phyloP scores from a whole-genome alignment of 1,284 basidiomycete genomes.

The Inonotus hispidus region DNA sequence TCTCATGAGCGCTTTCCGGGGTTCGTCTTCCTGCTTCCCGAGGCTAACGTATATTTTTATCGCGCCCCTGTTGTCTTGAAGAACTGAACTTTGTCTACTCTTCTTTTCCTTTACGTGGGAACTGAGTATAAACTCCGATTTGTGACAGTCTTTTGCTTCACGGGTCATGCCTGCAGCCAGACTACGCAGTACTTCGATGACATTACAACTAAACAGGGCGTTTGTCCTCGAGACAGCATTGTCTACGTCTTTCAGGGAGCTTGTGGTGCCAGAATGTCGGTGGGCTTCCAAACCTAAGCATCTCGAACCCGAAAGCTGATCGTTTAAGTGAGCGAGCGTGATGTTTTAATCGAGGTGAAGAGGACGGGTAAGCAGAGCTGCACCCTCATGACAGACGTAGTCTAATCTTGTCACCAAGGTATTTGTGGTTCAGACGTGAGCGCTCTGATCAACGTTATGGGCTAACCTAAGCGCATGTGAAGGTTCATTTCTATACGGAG shows the following conservation, averaged over 20 bases:
- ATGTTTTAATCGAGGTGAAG: constrained; percentile 88
- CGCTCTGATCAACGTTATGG: constrained; percentile 14
- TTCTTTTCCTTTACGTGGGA: neutral
- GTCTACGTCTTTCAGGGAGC: constrained; percentile 67
- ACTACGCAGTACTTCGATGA: constrained; percentile 25
- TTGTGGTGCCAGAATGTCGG: constrained; percentile 72
- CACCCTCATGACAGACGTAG: neutral
- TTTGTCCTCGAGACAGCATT: constrained; percentile 74
- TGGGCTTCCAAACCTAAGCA: neutral
- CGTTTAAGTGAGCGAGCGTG: constrained; percentile 55
- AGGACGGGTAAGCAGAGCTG: constrained; percentile 64
- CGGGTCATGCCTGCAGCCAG: neutral
- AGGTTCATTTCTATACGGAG: constrained; percentile 74
- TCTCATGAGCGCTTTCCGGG: too few relatives aligned
- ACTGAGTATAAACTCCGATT: neutral
- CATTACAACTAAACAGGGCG: constrained; percentile 73
- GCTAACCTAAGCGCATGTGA: constrained; percentile 15
- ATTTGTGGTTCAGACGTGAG: constrained; percentile 86
- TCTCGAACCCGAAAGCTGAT: neutral
- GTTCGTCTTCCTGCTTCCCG: too few relatives aligned
- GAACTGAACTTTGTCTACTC: too few relatives aligned
- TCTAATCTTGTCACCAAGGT: constrained; percentile 38
- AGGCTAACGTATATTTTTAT: too few relatives aligned
- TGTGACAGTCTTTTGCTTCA: neutral
- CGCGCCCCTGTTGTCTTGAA: neutral